Conservation (phyloP, 148 eudicot genomes). For the Silene conica region DNA sequence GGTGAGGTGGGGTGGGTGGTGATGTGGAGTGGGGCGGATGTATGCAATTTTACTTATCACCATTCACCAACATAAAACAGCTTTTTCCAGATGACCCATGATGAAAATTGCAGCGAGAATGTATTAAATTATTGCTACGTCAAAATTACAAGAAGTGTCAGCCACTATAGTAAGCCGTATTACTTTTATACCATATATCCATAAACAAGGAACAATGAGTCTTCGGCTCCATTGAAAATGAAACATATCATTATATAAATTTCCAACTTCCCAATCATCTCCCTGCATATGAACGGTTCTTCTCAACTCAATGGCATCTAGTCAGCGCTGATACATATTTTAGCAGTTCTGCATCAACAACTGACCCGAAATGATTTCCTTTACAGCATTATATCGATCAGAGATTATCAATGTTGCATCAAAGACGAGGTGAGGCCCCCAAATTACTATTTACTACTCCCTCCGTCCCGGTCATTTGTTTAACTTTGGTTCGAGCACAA, state of each 20-base stretch:
- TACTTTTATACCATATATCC: not conserved
- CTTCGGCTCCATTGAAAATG: not conserved
- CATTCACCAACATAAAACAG: too few relatives aligned
- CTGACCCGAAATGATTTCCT: not conserved
- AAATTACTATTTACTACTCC: too few relatives aligned
- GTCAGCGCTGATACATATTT: not conserved
- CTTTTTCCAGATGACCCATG: too few relatives aligned
- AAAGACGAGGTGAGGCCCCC: not conserved
- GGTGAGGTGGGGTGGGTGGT: not conserved
- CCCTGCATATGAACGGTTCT: not conserved
- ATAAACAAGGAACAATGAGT: not conserved
- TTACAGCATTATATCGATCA: not conserved
- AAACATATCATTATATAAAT: too few relatives aligned
- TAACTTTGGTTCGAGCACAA: too few relatives aligned
- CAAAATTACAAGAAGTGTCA: not conserved
- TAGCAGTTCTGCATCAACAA: not conserved
- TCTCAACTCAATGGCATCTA: not conserved
- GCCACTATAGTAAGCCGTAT: not conserved
- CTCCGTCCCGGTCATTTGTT: too few relatives aligned
- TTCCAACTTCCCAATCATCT: not conserved
- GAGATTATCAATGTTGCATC: not conserved
- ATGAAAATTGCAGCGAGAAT: too few relatives aligned
- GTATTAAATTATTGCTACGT: not conserved
- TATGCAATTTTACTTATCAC: too few relatives aligned
- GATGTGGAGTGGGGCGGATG: too few relatives aligned